Evolutionary conservation across 768 basidiomycete species (phyloP), one percentile per base, ranked within the genome.

Genomic region (Flagelloscypha sp.): DNA sequence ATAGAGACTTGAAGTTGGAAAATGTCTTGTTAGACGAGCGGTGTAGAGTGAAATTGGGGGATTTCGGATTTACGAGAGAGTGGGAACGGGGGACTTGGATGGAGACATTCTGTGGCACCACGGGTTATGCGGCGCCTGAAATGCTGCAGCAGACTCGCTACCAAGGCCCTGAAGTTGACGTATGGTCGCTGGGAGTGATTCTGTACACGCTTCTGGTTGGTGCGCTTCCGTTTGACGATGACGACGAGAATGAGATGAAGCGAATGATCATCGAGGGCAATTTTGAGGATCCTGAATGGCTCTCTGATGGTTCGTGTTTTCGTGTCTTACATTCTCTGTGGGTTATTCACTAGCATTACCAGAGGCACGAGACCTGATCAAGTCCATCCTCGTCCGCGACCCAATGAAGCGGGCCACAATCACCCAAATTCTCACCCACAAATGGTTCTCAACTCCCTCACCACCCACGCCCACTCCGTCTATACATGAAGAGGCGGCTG

Each of bases 41-140:
- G 19, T 86, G 90, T 56, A 74, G 84, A 37, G 78, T 97, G 48
- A 97, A 95, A 57, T 73, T 97, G 9, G 89, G 90, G 3, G 92
- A 97, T 57, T 85, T 97, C 55, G 92, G 92, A 3, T 95, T 97
- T 50, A 93, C 90, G 9, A 71, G 92, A 24, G 92, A 94, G 60
- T 94, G 83, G 57, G 85, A 93, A 43, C 65, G 69, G 11, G 81
- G 81, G 2, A 51, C 60, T 2, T 66, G 84, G 20, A 76, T 97
- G 72, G 92, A 95, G 52, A 95, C 92, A 0, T 94, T 84, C 51
- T 97, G 92, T 50, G 92, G 93, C 7, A 95, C 92, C 7, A 94
- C 92, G 2, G 89, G 87, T 10, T 84, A 97, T 56, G 92, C 92
- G 4, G 74, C 86, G 18, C 92, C 92, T 2, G 92, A 95, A 60